Evolutionary conservation across 352 stramenopile species (phyloP).

Genomic region (Phytopythium sindhum): DNA sequence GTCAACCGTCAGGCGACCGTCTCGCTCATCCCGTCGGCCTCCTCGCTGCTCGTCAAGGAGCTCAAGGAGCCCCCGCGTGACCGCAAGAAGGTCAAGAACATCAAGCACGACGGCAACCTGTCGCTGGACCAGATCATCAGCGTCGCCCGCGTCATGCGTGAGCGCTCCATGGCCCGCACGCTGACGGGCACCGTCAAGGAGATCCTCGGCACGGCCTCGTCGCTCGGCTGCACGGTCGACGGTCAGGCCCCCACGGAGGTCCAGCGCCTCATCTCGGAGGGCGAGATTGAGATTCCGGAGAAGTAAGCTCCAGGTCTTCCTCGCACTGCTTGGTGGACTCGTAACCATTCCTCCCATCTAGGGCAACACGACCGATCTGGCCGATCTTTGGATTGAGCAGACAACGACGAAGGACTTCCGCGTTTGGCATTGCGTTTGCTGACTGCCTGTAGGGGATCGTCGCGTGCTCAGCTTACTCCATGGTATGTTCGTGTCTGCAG

Average conservation of each 20-base stretch:
- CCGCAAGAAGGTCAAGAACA: slow-evolving; percentile 99
- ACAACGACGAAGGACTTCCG: slow-evolving; percentile 7
- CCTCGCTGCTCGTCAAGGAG: slow-evolving; percentile 99
- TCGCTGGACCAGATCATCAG: slow-evolving; percentile 99
- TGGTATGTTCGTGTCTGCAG: neutral
- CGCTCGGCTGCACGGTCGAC: slow-evolving; percentile 99
- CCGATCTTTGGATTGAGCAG: slow-evolving; percentile 31
- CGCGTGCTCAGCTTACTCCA: neutral
- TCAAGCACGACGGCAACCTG: slow-evolving; percentile 99
- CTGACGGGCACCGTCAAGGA: slow-evolving; percentile 99
- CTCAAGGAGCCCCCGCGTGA: slow-evolving; percentile 99
- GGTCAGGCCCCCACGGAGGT: slow-evolving; percentile 96
- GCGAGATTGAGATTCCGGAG: slow-evolving; percentile 96
- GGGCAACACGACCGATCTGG: slow-evolving; percentile 28
- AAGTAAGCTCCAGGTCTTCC: slow-evolving; percentile 85
- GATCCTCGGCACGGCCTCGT: slow-evolving; percentile 98
- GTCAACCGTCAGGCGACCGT: slow-evolving; percentile 98
- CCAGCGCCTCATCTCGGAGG: slow-evolving; percentile 94
- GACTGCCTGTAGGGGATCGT: too few relatives aligned
- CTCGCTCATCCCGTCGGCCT: slow-evolving; percentile 96
- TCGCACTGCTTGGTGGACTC: neutral
- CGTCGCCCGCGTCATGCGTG: slow-evolving; percentile 97
- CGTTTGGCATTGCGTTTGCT: slow-evolving; percentile 2
- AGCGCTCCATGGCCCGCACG: slow-evolving; percentile 95
- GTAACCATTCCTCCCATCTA: slow-evolving; percentile 3